Evolutionary conservation across 2,329 filamentous ascomycete genomes (phyloP), one percentile per base, ranked within the genome.

Genomic region (Arthrobotrys pseudoclavata): DNA sequence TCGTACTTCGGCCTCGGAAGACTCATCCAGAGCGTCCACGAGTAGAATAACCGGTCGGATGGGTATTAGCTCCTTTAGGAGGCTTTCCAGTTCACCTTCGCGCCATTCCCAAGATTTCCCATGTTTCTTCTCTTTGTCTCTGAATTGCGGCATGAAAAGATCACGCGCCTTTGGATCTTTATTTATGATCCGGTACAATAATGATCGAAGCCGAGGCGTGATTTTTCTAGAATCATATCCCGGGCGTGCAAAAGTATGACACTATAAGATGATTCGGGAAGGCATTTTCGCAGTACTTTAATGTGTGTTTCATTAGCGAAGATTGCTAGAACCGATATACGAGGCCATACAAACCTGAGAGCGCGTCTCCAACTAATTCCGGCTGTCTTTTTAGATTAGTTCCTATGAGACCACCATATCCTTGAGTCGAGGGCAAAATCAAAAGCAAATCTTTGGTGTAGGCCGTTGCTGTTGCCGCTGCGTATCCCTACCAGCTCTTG

Each of bases 11-110:
- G 42, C 18, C n/a, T 45, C 18, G 1, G 18, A n/a, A 9, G n/a
- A 45, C 10, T 45, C 42, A 45, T 45, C 42, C n/a, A 45, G 20
- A 9, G 42, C 83, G 29, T 84, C 83, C 15, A 84, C 80, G 20
- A 83, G 40, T 0, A 79, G 10, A 6, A 79, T 53, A n/a, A 79
- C 24, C 2, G 63, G 74, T 40, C 15, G 42, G 12, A 15, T 7
- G 26, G 15, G 26, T 5, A 13, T 40, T 15, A 12, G n/a, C 12
- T 12, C 34, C 24, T n/a, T n/a, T 34, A 70, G n/a, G 40, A 55
- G 31, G 7, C 34, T 45, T 47, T 79, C 29, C 12, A 57, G 61
- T 18, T 80, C 72, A 1, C 20, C 63, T 4, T 1, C 2, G 3
- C 26, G 20, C 55, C 29, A 31, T 22, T 42, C 6, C 47, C 37